These are phyloP conservation scores for Teunomyces atbi DNA, from an alignment of 805 yeast genomes.

Conservation along the genomic window DNA sequence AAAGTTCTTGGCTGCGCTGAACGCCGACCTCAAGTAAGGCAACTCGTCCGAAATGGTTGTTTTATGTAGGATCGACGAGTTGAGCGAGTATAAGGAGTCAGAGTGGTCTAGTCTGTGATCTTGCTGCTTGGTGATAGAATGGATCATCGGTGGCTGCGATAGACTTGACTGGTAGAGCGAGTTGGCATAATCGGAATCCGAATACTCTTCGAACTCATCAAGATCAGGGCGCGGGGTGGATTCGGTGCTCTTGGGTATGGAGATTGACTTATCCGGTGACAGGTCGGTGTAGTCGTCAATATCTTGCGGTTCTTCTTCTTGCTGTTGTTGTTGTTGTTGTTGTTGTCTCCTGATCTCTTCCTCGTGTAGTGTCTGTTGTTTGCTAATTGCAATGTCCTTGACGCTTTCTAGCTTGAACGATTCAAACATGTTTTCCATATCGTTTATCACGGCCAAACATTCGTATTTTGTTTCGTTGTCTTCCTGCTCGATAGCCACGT, in stretches of 20 bases:
- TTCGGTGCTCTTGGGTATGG: not conserved
- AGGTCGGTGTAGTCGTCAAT: slow-evolving; percentile 5
- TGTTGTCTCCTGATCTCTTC: not conserved
- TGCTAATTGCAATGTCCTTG: slow-evolving; percentile 13
- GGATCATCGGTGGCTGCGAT: slow-evolving; percentile 34
- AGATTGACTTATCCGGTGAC: not conserved
- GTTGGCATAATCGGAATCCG: slow-evolving; percentile 27
- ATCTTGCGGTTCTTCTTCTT: not conserved
- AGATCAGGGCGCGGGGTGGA: slow-evolving; percentile 7
- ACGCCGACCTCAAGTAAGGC: slow-evolving; percentile 66
- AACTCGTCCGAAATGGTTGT: slow-evolving; percentile 62
- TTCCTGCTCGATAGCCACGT: slow-evolving; percentile 49
- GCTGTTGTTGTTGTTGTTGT: not conserved
- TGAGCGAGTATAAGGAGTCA: slow-evolving; percentile 27
- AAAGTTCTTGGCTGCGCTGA: slow-evolving; percentile 57
- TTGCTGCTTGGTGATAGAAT: slow-evolving; percentile 33
- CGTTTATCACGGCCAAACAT: slow-evolving; percentile 63
- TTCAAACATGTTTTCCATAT: slow-evolving; percentile 73
- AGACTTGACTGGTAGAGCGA: slow-evolving; percentile 20
- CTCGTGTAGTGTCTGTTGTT: not conserved
- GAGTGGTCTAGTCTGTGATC: slow-evolving; percentile 15
- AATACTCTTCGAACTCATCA: slow-evolving; percentile 20
- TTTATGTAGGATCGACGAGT: slow-evolving; percentile 42
- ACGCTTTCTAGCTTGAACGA: slow-evolving; percentile 40
- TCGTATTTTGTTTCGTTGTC: slow-evolving; percentile 62